Evolutionary conservation across 2,329 filamentous ascomycete genomes (phyloP).

Genomic region (Aspergillus aculeatus): DNA sequence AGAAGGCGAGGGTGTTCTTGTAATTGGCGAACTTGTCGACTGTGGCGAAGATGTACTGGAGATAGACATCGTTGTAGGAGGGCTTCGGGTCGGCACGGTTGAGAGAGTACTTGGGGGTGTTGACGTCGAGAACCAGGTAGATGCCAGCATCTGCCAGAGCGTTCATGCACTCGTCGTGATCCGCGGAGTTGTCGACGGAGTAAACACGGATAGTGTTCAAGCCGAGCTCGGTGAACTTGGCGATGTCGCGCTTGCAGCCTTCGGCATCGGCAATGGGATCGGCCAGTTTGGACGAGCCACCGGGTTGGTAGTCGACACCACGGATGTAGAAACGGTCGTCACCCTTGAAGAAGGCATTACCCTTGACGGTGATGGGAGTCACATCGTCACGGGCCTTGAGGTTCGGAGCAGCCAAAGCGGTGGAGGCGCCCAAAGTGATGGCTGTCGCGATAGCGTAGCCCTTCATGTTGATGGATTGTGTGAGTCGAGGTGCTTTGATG

Average conservation of each 20-base stretch:
- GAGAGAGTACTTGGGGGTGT: conserved; percentile 85
- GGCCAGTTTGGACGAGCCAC: conserved; percentile 59
- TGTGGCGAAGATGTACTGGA: conserved; percentile 83
- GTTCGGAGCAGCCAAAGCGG: conserved; percentile 46
- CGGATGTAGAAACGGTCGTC: conserved; percentile 56
- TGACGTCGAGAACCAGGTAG: conserved; percentile 89
- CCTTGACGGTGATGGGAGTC: conserved; percentile 60
- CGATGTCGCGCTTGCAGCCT: conserved; percentile 75
- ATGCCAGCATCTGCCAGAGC: conserved; percentile 78
- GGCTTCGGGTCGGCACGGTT: conserved; percentile 69
- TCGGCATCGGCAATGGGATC: conserved; percentile 74
- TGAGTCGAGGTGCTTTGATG: background rate
- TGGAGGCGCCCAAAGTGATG: conserved; percentile 48
- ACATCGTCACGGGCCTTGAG: conserved; percentile 46
- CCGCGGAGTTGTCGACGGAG: conserved; percentile 79
- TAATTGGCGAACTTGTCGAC: conserved; percentile 82
- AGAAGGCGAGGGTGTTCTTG: conserved; percentile 82
- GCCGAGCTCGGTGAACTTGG: conserved; percentile 78
- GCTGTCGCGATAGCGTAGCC: conserved; percentile 47
- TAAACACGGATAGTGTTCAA: conserved; percentile 92
- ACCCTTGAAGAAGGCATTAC: conserved; percentile 66
- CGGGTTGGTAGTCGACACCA: conserved; percentile 64
- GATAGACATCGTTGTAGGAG: conserved; percentile 85
- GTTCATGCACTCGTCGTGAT: conserved; percentile 84
- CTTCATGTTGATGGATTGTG: conserved; percentile 52